phyloP scores from a whole-genome alignment of 257 asterid species.

The Solanum okadae region DNA sequence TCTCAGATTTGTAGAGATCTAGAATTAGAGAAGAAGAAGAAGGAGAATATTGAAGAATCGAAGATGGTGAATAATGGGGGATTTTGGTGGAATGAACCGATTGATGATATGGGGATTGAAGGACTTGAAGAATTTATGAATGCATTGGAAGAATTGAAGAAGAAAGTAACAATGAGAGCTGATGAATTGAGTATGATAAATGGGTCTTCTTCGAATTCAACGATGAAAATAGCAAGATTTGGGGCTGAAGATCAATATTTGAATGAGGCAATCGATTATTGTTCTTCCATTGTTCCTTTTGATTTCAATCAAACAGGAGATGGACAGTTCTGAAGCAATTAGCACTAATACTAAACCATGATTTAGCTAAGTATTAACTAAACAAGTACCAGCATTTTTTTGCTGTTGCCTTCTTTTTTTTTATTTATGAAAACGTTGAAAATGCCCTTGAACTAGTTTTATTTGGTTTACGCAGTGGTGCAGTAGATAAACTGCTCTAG shows the following conservation, averaged over 20 bases:
- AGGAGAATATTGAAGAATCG: background rate
- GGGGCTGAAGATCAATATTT: background rate
- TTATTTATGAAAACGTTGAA: too few species aligned
- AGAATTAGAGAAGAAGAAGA: background rate
- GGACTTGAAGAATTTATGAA: conserved; percentile 28
- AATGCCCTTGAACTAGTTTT: background rate
- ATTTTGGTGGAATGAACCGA: conserved; percentile 32
- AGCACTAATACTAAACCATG: background rate
- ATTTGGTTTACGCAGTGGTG: background rate
- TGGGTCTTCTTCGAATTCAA: background rate
- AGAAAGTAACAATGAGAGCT: conserved; percentile 9
- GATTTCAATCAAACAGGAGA: background rate
- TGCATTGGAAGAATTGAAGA: conserved; percentile 22
- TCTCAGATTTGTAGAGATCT: background rate
- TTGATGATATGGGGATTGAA: conserved; percentile 22
- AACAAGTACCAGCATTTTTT: background rate
- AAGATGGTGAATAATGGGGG: background rate
- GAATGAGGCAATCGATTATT: background rate
- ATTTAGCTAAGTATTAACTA: background rate
- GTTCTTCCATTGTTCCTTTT: background rate
- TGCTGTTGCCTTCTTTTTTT: background rate
- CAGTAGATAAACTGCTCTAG: background rate
- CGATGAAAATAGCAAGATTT: background rate
- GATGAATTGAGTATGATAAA: conserved; percentile 12
- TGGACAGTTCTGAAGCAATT: background rate